A percentile compares a stretch with the other conserved stretches of the same genome.
phyloP scores from a whole-genome alignment of 2,329 filamentous ascomycete genomes.

The Ceratocystis eucalypticola region DNA sequence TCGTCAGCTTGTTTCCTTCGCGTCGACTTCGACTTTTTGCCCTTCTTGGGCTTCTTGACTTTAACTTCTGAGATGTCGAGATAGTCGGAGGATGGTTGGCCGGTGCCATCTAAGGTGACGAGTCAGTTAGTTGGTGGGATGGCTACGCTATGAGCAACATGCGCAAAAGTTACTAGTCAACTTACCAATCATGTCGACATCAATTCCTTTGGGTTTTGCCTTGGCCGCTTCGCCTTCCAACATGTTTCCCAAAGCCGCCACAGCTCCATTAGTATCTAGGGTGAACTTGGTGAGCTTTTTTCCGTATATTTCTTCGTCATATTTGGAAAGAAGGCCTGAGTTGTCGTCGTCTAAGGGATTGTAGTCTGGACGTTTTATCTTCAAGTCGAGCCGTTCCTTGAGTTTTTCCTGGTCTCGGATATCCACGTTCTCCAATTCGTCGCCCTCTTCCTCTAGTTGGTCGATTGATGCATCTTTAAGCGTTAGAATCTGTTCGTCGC shows the following conservation, averaged over 20 bases:
- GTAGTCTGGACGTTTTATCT: slow-evolving; percentile 82
- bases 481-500: slow-evolving; percentile 77
- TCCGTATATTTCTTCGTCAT: slow-evolving; percentile 87
- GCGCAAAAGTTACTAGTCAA: slow-evolving; percentile 4
- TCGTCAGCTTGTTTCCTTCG: slow-evolving; percentile 55
- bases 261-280: slow-evolving; percentile 63
- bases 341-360: slow-evolving; percentile 67
- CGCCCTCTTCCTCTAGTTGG: slow-evolving; percentile 64
- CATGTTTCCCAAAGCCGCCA: slow-evolving; percentile 47
- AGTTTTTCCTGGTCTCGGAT: slow-evolving; percentile 60
- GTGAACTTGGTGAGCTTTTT: slow-evolving; percentile 85
- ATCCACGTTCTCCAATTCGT: slow-evolving; percentile 71
- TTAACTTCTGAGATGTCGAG: slow-evolving; percentile 76
- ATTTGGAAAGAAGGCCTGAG: slow-evolving; percentile 67
- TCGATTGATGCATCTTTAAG: slow-evolving; percentile 87
- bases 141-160: slow-evolving; percentile 30
- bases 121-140: not conserved
- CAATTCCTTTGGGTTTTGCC: slow-evolving; percentile 52
- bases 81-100: slow-evolving; percentile 60
- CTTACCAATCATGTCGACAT: slow-evolving; percentile 61
- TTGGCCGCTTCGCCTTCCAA: slow-evolving; percentile 35
- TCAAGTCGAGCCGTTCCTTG: slow-evolving; percentile 63
- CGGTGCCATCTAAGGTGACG: slow-evolving; percentile 10
- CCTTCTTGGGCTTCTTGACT: slow-evolving; percentile 90
- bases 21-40: slow-evolving; percentile 68